Percentiles rank a stretch among this genome's conserved stretches.
Conservation (phyloP, 495 filamentous ascomycete species). For the Pseudoneurospora amorphoporcata region DNA sequence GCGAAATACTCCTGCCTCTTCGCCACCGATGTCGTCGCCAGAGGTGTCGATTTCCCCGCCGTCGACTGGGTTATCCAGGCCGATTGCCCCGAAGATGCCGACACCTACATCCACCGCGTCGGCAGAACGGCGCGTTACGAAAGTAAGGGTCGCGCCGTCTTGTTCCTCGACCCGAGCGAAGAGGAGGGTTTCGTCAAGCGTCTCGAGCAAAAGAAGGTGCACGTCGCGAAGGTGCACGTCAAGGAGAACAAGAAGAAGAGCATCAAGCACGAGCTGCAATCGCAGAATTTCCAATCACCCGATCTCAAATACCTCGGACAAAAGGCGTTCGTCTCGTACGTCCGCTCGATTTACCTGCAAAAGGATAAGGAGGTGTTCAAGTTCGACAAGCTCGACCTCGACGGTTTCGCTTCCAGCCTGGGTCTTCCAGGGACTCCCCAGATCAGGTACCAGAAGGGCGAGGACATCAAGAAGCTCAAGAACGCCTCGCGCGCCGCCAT, state of each 20-base stretch:
- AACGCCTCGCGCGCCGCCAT: slow-evolving; percentile 60
- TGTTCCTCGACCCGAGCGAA: slow-evolving; percentile 88
- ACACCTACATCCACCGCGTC: slow-evolving; percentile 96
- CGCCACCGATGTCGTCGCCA: slow-evolving; percentile 86
- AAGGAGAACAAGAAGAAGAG: slow-evolving; percentile 80
- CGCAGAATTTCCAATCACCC: slow-evolving; percentile 89
- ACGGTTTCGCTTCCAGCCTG: slow-evolving; percentile 73
- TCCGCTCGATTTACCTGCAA: slow-evolving; percentile 71
- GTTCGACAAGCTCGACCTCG: slow-evolving; percentile 65
- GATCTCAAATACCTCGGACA: slow-evolving; percentile 92
- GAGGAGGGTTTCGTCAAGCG: slow-evolving; percentile 75
- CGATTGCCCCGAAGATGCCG: slow-evolving; percentile 91
- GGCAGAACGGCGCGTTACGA: slow-evolving; percentile 93
- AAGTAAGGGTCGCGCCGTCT: slow-evolving; percentile 70
- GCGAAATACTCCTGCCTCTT: slow-evolving; percentile 80
- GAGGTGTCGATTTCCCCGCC: slow-evolving; percentile 90
- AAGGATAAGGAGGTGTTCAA: slow-evolving; percentile 90
- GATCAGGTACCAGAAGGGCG: slow-evolving; percentile 84
- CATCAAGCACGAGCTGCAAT: slow-evolving; percentile 74
- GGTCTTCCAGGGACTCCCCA: slow-evolving; percentile 84
- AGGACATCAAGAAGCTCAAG: slow-evolving; percentile 75
- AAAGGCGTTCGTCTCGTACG: slow-evolving; percentile 88
- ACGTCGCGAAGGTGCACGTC: slow-evolving; percentile 73
- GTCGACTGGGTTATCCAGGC: slow-evolving; percentile 97
- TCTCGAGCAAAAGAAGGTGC: slow-evolving; percentile 79